Conservation (phyloP, 2,329 filamentous ascomycete genomes). For the Rosellinia necatrix region DNA sequence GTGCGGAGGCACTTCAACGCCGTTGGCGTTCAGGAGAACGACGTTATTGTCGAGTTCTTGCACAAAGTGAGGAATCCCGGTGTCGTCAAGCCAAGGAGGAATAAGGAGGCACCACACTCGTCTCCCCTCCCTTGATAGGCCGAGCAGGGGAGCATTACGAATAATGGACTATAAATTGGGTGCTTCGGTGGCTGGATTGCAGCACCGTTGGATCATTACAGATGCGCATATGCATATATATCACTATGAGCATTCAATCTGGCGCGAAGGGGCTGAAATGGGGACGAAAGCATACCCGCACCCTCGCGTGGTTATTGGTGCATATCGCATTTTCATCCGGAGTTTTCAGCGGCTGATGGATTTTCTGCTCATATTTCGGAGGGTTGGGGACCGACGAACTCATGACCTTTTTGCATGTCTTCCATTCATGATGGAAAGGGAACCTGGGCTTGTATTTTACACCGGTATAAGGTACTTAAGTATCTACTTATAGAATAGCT, state of each 20-base stretch:
- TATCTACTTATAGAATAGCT: neutral
- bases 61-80: conserved; percentile 70
- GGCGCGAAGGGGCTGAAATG: neutral
- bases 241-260: neutral
- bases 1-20: conserved; percentile 86
- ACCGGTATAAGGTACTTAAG: neutral
- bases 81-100: conserved; percentile 42
- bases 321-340: conserved; percentile 26
- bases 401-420: conserved; percentile 11
- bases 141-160: conserved; percentile 5
- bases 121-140: conserved; percentile 40
- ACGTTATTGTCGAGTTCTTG: conserved; percentile 79
- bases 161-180: conserved; percentile 22
- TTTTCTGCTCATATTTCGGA: conserved; percentile 10
- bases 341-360: conserved; percentile 19
- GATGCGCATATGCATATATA: conserved; percentile 19
- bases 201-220: conserved; percentile 13
- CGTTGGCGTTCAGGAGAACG: conserved; percentile 77
- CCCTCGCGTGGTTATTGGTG: neutral
- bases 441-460: conserved; percentile 1
- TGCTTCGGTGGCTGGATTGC: conserved; percentile 8
- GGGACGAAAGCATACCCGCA: conserved; percentile 2
- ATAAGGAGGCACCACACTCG: conserved; percentile 40
- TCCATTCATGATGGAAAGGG: conserved; percentile 7
- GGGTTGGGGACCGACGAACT: conserved; percentile 17